Conservation (phyloP, 2,329 filamentous ascomycete species). For the Exophiala calicioides region DNA sequence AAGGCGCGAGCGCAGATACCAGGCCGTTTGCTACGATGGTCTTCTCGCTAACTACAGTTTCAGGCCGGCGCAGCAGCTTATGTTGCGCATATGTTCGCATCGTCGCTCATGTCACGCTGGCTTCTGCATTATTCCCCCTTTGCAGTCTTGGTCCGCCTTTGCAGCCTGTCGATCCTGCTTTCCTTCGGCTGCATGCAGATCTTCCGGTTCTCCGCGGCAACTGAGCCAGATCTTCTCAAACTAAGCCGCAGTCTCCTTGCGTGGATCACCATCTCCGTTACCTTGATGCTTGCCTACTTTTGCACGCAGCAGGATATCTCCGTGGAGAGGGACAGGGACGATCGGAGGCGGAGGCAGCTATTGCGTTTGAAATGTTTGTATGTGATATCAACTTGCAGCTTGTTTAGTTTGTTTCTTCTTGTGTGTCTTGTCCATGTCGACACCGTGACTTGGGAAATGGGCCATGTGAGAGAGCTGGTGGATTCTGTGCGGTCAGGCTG, state of each 20-base stretch:
- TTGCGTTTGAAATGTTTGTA: conserved; percentile 32
- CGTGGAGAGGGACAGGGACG: conserved; percentile 26
- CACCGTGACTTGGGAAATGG: conserved; percentile 2
- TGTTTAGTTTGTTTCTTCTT: conserved; percentile 23
- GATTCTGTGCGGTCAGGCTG: not conserved
- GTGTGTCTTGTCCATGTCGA: conserved; percentile 19
- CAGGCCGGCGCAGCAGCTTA: conserved; percentile 30
- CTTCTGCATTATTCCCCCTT: conserved; percentile 78
- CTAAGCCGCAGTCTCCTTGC: conserved; percentile 28
- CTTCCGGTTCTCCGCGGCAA: conserved; percentile 25
- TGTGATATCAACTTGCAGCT: conserved; percentile 27
- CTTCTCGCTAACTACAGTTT: conserved; percentile 43
- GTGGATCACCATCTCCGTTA: conserved; percentile 28
- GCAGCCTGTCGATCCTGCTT: conserved; percentile 28
- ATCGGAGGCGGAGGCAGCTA: conserved; percentile 25
- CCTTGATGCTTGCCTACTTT: conserved; percentile 29
- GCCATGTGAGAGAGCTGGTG: not conserved
- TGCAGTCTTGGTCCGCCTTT: conserved; percentile 75
- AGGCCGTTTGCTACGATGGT: not conserved
- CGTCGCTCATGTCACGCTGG: conserved; percentile 45
- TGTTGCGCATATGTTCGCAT: conserved; percentile 30
- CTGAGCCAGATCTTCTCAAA: conserved; percentile 24
- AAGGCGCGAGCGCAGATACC: not conserved
- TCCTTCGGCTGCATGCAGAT: conserved; percentile 29
- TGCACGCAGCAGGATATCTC: conserved; percentile 30